Percentiles rank a stretch among this genome's conserved stretches.
These are phyloP conservation scores for Limonium bicolor DNA, from an alignment of 148 eudicot species.

Conservation along the genomic window DNA sequence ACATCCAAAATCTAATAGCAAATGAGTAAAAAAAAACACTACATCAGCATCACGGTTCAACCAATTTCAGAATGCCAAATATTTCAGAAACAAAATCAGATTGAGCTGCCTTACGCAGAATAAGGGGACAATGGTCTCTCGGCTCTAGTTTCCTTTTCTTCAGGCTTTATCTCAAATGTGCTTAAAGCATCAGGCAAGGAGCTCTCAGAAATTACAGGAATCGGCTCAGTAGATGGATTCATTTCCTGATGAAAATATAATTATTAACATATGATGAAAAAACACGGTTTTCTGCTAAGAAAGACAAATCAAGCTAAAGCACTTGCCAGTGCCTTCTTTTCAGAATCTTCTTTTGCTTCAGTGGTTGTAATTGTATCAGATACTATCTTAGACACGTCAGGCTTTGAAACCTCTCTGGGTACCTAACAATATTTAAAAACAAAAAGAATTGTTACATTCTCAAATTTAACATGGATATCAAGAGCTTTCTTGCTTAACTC, in stretches of 20 bases:
- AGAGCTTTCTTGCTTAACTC: too few species aligned
- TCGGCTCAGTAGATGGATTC: slow-evolving; percentile 9
- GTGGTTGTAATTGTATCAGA: slow-evolving; percentile 16
- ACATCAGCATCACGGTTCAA: background rate
- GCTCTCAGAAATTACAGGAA: slow-evolving; percentile 10
- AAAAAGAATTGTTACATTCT: too few species aligned
- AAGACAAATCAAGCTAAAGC: background rate
- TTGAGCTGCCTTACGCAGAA: slow-evolving; percentile 33
- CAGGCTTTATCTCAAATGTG: slow-evolving; percentile 8
- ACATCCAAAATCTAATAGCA: too few species aligned
- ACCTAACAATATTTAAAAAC: too few species aligned
- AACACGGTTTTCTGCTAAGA: background rate
- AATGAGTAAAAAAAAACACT: too few species aligned
- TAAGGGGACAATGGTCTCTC: slow-evolving; percentile 54
- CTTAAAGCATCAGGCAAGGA: slow-evolving; percentile 7
- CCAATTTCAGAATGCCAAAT: background rate
- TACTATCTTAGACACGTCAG: too few species aligned
- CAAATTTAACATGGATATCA: too few species aligned
- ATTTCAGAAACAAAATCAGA: background rate
- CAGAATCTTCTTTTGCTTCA: slow-evolving; percentile 12
- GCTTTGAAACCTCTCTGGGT: too few species aligned
- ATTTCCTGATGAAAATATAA: slow-evolving; percentile 7
- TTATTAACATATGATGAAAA: background rate
- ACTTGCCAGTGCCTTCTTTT: slow-evolving; percentile 14
- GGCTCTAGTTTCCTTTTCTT: slow-evolving; percentile 1